Base-by-base conservation (phyloP, 257 asterid species). In the Linderniella brevidens region DNA sequence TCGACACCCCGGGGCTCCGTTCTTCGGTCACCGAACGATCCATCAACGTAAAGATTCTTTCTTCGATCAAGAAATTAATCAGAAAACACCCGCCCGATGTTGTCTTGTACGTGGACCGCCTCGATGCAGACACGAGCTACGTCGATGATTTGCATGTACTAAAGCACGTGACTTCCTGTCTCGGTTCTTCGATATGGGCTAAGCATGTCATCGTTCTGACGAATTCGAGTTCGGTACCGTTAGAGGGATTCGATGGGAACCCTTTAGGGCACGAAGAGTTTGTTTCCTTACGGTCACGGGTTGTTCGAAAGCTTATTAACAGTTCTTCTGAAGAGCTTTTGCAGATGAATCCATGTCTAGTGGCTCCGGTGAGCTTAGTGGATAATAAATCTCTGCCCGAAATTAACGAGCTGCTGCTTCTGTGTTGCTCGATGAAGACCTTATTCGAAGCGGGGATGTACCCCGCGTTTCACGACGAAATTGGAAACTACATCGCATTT, bases 1-100 rank as follows among this genome's bases (percentile, higher is more conserved):
- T 43, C 19, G 48, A 43, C 48, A 43, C 48, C 48, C 48, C 48
- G 5, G 48, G 48, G 4, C 48, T 43, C n/a, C 16, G 48, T 1
- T 12, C n/a, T 43, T 11, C n/a, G 4, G 5, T 4, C 4, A 11
- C 8, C 4, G 48, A 43, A 1, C 48, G 17, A 43, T 8, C 16
- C 48, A 3, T 43, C 18, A 43, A 43, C 17, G 18, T 8, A 13
- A 43, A 12, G 48, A 8, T 12, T 9, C 2, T 43, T 2, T 43
- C 48, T 13, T 43, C 18, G 17, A 43, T 43, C 48, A 43, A 18
- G 16, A 11, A 43, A 43, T 15, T 2, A 1, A 13, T 43, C 16
- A 8, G 18, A 16, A 43, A 43, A 43, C 19, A n/a, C 16, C 14
- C 16, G 17, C 48, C 48, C 3, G 48, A 43, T 13, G 48, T 43